Evolutionary conservation across 176 grass and related monocot species (phyloP), one percentile per base, ranked within the genome.

Genomic region (Dactylis glomerata): DNA sequence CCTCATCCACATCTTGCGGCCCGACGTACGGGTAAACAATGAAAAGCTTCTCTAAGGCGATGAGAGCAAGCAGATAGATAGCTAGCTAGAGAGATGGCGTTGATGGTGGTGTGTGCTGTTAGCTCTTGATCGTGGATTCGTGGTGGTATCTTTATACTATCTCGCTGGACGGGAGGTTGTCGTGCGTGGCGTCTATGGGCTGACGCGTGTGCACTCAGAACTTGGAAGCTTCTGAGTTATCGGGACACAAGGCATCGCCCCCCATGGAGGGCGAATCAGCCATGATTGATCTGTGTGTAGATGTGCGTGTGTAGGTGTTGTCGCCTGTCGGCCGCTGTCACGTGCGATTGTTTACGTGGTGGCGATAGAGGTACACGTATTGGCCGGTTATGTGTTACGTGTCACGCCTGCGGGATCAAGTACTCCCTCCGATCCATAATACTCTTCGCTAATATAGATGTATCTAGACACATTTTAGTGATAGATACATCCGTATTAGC

Each of bases 1-100:
- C 74, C 79, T 51, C 68, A 72, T 72, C 86, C 86, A 83, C 81
- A 84, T 68, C 44, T 1, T 73, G 14, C 68, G 6, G n/a, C 16
- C 68, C 5, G 6, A 16, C 22, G 38, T 16, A 41, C n/a, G n/a
- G n/a, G 24, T 61, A 61, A 61, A 12, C 27, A 55, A 28, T 23
- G 68, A n/a, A 73, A 46, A 73, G 41, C 69, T 73, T 15, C n/a
- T 32, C n/a, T 27, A 23, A 27, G 68, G n/a, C 38, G 40, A 72
- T 28, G 41, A 73, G 69, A 46, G 46, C 69, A 46, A 28, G 40
- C 68, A 15, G 68, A 44, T n/a, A n/a, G n/a, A n/a, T n/a, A n/a
- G n/a, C 30, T 52, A 42, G 19, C 6, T 8, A 52, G 50, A 52
- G 0, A 40, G 37, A 42, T 42, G 41, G 41, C 10, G 8, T n/a